Conservation (phyloP, 2,329 filamentous ascomycete genomes). For the Colletotrichum sp. region DNA sequence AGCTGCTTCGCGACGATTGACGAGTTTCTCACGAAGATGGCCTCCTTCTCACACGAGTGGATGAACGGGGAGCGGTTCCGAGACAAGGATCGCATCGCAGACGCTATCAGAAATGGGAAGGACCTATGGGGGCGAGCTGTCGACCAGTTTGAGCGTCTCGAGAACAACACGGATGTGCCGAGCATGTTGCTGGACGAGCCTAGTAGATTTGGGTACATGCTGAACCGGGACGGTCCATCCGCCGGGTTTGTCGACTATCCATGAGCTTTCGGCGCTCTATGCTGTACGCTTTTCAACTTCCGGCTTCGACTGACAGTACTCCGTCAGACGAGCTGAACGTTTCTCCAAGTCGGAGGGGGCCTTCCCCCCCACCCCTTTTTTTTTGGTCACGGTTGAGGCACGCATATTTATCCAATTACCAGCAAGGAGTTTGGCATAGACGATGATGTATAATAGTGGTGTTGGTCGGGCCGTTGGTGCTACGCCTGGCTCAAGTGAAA, state of each 20-base stretch:
- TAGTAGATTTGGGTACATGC: slow-evolving; percentile 48
- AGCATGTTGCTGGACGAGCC: slow-evolving; percentile 43
- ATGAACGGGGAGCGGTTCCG: slow-evolving; percentile 56
- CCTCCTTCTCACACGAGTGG: slow-evolving; percentile 46
- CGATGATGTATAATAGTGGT: neutral
- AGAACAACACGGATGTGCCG: slow-evolving; percentile 59
- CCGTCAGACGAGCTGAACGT: neutral
- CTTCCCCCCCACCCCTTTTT: neutral
- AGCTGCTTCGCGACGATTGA: slow-evolving; percentile 62
- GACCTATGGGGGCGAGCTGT: slow-evolving; percentile 59
- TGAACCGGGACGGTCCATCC: slow-evolving; percentile 47
- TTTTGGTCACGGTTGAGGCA: neutral
- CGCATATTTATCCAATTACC: neutral
- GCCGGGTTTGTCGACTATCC: slow-evolving; percentile 55
- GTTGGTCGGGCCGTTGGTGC: neutral
- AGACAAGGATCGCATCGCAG: slow-evolving; percentile 52
- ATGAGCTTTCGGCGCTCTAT: neutral
- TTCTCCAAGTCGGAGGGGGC: neutral
- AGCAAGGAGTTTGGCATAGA: neutral
- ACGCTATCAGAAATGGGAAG: slow-evolving; percentile 53
- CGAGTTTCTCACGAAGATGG: slow-evolving; percentile 61
- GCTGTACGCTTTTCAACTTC: neutral
- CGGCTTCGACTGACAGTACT: neutral
- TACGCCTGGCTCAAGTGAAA: neutral
- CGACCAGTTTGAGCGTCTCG: slow-evolving; percentile 53